Evolutionary conservation across 1,284 basidiomycete species (phyloP).

Genomic region (Neolentinus lepideus): DNA sequence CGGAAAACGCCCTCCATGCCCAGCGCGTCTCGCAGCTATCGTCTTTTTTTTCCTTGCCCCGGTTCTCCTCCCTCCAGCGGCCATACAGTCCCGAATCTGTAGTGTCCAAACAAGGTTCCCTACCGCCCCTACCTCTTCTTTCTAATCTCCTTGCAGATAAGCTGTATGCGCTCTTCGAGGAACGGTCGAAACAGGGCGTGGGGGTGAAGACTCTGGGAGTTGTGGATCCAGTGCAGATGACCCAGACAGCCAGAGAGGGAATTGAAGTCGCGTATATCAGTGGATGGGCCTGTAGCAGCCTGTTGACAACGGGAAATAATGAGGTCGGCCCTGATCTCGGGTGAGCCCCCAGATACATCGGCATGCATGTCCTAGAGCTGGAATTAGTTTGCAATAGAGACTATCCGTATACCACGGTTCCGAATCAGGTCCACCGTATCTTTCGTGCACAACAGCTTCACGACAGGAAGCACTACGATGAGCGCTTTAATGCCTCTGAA

Average conservation of each 20-base stretch:
- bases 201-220: constrained; percentile 86
- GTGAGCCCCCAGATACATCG: constrained; percentile 32
- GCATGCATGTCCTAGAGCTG: not conserved
- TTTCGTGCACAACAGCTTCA: constrained; percentile 84
- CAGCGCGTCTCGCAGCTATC: constrained; percentile 57
- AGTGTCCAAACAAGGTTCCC: constrained; percentile 84
- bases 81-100: constrained; percentile 77
- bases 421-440: constrained; percentile 84
- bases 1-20: constrained; percentile 64
- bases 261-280: constrained; percentile 89
- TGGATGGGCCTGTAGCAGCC: constrained; percentile 87
- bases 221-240: constrained; percentile 91
- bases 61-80: constrained; percentile 70
- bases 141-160: constrained; percentile 80
- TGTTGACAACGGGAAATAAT: constrained; percentile 86
- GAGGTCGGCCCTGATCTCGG: constrained; percentile 98
- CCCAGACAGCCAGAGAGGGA: constrained; percentile 94
- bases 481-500: constrained; percentile 62
- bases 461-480: constrained; percentile 84
- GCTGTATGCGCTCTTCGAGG: constrained; percentile 60
- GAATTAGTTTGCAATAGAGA: constrained; percentile 39
- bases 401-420: constrained; percentile 93
- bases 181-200: constrained; percentile 54
- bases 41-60: constrained; percentile 68
- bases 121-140: constrained; percentile 74